Conservation (phyloP, 225 moss, liverwort and hornwort species). For the Asterella californica region DNA sequence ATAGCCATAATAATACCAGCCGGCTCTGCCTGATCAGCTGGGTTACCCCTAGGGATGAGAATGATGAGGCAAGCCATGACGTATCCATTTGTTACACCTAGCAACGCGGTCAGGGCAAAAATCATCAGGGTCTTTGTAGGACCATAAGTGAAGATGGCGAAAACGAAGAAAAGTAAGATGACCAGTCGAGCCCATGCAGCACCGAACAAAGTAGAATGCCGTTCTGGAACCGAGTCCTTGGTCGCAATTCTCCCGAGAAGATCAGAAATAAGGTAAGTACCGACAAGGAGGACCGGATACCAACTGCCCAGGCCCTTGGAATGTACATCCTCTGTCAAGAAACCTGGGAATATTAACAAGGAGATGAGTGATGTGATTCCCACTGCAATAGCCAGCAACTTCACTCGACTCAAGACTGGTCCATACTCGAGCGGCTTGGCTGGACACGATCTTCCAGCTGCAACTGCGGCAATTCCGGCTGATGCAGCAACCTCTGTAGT, state of each 20-base stretch:
- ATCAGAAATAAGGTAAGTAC: constrained; percentile 30
- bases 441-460: constrained; percentile 30
- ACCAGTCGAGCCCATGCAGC: constrained; percentile 16
- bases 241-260: constrained; percentile 21
- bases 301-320: constrained; percentile 23
- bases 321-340: constrained; percentile 25
- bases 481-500: constrained; percentile 35
- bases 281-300: constrained; percentile 30
- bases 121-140: not conserved
- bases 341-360: constrained; percentile 31
- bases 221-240: not conserved
- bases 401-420: not conserved
- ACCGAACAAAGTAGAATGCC: constrained; percentile 22
- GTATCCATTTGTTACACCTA: constrained; percentile 37
- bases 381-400: constrained; percentile 19
- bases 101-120: constrained; percentile 26
- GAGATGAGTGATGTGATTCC: constrained; percentile 18
- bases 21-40: constrained; percentile 19
- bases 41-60: constrained; percentile 21
- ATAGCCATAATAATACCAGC: constrained; percentile 28
- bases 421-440: constrained; percentile 13
- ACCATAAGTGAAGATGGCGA: constrained; percentile 6
- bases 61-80: constrained; percentile 14
- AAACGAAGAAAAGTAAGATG: constrained; percentile 27
- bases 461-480: constrained; percentile 41